Evolutionary conservation across 768 basidiomycete genomes (phyloP).

Genomic region (Boletus rubescentipes): DNA sequence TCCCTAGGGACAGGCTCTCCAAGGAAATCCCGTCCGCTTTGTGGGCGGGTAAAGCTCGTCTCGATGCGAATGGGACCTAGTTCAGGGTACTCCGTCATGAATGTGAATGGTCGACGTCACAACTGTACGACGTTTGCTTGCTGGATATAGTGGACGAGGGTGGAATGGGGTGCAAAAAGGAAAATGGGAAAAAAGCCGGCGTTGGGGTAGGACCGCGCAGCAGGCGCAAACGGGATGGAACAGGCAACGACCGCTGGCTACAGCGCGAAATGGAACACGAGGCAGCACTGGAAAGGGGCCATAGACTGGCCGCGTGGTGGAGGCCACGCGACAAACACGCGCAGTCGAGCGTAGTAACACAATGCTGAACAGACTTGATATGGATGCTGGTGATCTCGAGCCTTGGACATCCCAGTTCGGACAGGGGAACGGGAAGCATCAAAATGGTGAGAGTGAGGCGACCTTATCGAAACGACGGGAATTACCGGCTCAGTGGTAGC

Average conservation of each 20-base stretch:
- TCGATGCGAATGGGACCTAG: constrained; percentile 27
- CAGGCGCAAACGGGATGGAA: constrained; percentile 27
- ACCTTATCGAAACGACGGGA: too few species aligned
- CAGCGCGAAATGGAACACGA: constrained; percentile 28
- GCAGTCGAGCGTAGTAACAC: background rate
- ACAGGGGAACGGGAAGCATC: background rate
- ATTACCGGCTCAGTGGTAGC: background rate
- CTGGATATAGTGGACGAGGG: background rate
- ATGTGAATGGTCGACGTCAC: constrained; percentile 1
- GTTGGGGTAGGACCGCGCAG: constrained; percentile 15
- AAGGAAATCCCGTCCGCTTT: constrained; percentile 29
- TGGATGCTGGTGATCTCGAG: background rate
- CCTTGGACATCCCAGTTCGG: background rate
- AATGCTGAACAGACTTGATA: background rate
- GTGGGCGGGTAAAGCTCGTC: constrained; percentile 29
- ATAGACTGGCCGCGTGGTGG: constrained; percentile 16
- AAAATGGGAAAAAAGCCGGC: background rate
- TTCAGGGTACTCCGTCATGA: constrained; percentile 30
- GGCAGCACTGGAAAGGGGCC: constrained; percentile 30
- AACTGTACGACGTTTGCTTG: background rate
- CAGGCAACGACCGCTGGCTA: constrained; percentile 15
- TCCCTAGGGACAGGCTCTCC: constrained; percentile 24
- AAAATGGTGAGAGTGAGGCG: background rate
- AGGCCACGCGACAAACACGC: constrained; percentile 16
- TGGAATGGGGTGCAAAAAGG: background rate